A percentile compares a stretch with the other conserved stretches of the same genome.
Conservation (phyloP, 371 early-diverging fungal genomes). For the Mucor sp. region DNA sequence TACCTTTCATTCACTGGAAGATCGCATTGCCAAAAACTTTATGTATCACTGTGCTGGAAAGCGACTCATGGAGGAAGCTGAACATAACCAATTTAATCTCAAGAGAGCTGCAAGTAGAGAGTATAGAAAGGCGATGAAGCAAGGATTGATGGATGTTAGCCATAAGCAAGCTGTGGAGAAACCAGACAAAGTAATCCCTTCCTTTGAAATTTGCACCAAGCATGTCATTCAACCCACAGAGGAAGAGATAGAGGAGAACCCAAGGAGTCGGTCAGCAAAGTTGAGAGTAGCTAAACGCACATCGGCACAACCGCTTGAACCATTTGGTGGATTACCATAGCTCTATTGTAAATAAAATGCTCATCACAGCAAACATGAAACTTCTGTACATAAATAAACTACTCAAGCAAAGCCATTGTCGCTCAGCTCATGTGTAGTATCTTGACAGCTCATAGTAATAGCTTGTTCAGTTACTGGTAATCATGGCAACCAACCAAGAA, state of each 20-base stretch:
- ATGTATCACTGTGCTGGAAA: constrained; percentile 48
- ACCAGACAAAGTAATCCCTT: constrained; percentile 21
- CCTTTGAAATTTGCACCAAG: constrained; percentile 42
- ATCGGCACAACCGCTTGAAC: constrained; percentile 28
- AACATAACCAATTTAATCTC: constrained; percentile 38
- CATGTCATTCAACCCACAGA: constrained; percentile 47
- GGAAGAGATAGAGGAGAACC: constrained; percentile 58
- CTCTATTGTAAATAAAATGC: not conserved
- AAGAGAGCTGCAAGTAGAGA: constrained; percentile 37
- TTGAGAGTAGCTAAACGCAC: constrained; percentile 56
- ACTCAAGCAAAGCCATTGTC: no score
- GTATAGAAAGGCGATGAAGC: constrained; percentile 20
- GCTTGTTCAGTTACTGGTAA: no score
- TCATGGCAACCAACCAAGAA: no score
- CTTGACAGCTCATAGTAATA: no score
- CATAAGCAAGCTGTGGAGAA: constrained; percentile 8
- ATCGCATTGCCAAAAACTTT: constrained; percentile 68
- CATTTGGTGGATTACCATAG: constrained; percentile 27
- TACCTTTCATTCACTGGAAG: constrained; percentile 79
- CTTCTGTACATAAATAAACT: no score
- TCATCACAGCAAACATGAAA: not conserved
- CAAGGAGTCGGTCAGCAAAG: constrained; percentile 65
- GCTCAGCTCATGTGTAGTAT: no score
- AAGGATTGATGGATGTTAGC: not conserved
- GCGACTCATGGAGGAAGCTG: constrained; percentile 25